Conservation (phyloP, 78 protist genomes). For the Cavenderia fasciculata region DNA sequence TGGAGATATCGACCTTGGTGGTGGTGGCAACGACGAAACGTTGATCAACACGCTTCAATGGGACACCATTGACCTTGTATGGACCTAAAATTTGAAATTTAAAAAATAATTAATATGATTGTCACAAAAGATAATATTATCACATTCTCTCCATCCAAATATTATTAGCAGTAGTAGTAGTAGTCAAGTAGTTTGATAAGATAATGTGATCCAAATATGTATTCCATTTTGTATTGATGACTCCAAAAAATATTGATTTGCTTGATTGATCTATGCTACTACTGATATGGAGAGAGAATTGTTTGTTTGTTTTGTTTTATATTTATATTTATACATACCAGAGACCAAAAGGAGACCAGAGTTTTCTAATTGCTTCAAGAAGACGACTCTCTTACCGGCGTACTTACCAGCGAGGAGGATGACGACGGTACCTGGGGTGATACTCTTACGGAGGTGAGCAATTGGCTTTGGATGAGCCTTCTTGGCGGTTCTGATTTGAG, state of each 20-base stretch:
- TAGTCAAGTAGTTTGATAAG: no score
- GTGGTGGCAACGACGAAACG: conserved; percentile 98
- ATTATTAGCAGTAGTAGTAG: no score
- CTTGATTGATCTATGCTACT: no score
- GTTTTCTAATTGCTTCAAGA: conserved; percentile 94
- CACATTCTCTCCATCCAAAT: not conserved
- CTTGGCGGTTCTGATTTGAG: no score
- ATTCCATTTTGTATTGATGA: no score
- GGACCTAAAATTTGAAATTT: conserved; percentile 85
- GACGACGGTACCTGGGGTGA: conserved; percentile 98
- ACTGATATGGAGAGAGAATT: no score
- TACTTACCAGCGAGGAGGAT: conserved; percentile 97
- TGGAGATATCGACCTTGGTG: conserved; percentile 92
- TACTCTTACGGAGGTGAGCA: conserved; percentile 84
- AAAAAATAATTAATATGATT: not conserved
- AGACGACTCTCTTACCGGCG: conserved; percentile 97
- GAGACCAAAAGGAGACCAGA: conserved; percentile 97
- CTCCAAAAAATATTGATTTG: no score
- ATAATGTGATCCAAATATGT: no score
- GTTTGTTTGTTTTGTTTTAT: no score
- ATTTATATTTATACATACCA: no score
- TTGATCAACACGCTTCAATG: conserved; percentile 97
- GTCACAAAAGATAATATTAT: not conserved
- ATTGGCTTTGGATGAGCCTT: not conserved
- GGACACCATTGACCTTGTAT: conserved; percentile 99